These are phyloP conservation scores for Blastomyces gilchristii DNA, from an alignment of 2,329 filamentous ascomycete species.

Conservation along the genomic window DNA sequence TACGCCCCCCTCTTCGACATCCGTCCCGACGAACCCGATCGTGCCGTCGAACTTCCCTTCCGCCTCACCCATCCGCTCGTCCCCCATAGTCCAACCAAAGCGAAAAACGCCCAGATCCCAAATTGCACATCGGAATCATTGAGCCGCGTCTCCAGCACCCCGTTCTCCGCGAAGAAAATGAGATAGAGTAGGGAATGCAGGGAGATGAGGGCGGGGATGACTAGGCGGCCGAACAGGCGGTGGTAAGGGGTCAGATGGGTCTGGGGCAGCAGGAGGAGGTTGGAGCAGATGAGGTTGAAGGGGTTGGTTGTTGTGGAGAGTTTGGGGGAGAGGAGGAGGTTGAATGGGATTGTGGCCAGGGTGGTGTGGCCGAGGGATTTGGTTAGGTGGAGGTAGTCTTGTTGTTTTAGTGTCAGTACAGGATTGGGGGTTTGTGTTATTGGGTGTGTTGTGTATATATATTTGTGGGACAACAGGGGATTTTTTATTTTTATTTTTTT, in stretches of 20 bases:
- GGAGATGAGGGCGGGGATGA: constrained; percentile 42
- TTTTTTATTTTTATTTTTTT: too few relatives aligned
- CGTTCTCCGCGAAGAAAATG: constrained; percentile 45
- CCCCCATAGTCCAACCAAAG: constrained; percentile 24
- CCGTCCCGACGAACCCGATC: constrained; percentile 8
- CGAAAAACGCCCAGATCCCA: constrained; percentile 35
- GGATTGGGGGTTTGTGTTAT: background rate
- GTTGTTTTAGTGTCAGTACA: background rate
- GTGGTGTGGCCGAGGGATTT: constrained; percentile 52
- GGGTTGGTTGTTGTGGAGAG: constrained; percentile 38
- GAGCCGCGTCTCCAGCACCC: constrained; percentile 44
- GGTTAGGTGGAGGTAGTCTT: constrained; percentile 55
- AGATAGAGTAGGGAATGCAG: constrained; percentile 47
- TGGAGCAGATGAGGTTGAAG: constrained; percentile 45
- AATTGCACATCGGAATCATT: constrained; percentile 48
- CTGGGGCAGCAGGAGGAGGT: constrained; percentile 45
- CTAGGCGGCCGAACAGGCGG: constrained; percentile 47
- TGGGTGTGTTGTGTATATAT: too few relatives aligned
- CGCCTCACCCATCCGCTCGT: constrained; percentile 7
- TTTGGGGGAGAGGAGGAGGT: constrained; percentile 44
- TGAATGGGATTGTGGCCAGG: constrained; percentile 50
- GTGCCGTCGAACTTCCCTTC: constrained; percentile 2
- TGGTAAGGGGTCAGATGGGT: constrained; percentile 48
- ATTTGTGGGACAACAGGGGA: too few relatives aligned
- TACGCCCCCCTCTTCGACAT: constrained; percentile 43